Evolutionary conservation across 2,329 filamentous ascomycete genomes (phyloP).

Genomic region (Neonectria sp.): DNA sequence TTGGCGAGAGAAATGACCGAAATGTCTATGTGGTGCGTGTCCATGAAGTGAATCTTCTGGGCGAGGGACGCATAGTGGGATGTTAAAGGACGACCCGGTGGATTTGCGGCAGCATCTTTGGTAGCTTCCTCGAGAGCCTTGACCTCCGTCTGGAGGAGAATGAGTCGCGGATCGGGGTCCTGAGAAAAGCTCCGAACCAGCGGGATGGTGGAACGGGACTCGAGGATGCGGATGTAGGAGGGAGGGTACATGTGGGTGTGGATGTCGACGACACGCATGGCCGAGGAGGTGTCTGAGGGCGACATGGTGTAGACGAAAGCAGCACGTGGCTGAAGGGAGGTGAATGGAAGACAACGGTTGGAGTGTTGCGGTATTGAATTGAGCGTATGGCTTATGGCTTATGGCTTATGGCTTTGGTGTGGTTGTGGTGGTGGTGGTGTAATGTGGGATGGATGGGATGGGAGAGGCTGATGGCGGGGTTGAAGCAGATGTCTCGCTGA

Average conservation of each 20-base stretch:
- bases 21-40: conserved; percentile 83
- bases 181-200: conserved; percentile 78
- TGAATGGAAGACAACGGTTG: not conserved
- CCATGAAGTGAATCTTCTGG: conserved; percentile 91
- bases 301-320: conserved; percentile 48
- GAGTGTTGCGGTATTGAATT: not conserved
- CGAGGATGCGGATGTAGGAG: conserved; percentile 73
- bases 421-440: conserved; percentile 14
- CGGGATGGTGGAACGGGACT: conserved; percentile 74
- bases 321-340: conserved; percentile 6
- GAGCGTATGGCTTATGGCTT: conserved; percentile 1
- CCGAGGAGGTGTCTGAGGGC: conserved; percentile 50
- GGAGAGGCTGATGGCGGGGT: conserved; percentile 8
- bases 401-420: not conserved
- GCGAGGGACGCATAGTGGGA: conserved; percentile 85
- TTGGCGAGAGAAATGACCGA: conserved; percentile 93
- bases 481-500: not conserved
- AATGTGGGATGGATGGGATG: not conserved
- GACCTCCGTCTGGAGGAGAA: conserved; percentile 71
- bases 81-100: conserved; percentile 86
- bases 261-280: conserved; percentile 71
- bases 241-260: conserved; percentile 81
- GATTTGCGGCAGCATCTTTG: conserved; percentile 68
- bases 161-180: conserved; percentile 72
- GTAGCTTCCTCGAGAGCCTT: conserved; percentile 64